Conservation (phyloP, 2,329 filamentous ascomycete genomes). For the Cladosporium sp. region DNA sequence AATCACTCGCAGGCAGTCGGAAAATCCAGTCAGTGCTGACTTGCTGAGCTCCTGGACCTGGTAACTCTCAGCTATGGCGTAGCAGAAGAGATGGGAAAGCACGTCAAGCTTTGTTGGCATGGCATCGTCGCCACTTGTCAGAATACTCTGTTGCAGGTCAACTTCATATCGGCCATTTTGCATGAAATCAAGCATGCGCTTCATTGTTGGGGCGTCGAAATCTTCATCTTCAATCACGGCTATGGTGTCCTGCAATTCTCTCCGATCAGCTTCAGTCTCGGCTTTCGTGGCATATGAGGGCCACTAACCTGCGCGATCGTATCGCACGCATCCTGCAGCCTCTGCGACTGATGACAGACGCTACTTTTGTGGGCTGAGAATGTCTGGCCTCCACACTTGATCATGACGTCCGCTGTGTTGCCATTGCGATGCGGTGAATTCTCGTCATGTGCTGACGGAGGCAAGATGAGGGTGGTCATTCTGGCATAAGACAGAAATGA, state of each 20-base stretch:
- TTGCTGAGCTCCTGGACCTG: background rate
- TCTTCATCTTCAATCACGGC: conserved; percentile 10
- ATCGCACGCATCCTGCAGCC: background rate
- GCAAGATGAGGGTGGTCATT: background rate
- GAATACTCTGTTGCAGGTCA: background rate
- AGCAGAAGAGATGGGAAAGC: background rate
- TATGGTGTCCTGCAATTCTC: background rate
- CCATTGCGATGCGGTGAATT: background rate
- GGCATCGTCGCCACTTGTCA: background rate
- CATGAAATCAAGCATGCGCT: conserved; percentile 18
- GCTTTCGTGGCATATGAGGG: background rate
- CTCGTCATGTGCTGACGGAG: background rate
- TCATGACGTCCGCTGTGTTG: conserved; percentile 15
- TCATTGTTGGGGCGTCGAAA: conserved; percentile 14
- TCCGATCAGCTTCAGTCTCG: background rate
- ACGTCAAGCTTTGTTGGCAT: background rate
- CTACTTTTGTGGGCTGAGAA: conserved; percentile 16
- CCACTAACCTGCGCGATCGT: background rate
- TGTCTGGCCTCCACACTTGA: conserved; percentile 12
- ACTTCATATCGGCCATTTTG: conserved; percentile 16
- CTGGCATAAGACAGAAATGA: too few species aligned
- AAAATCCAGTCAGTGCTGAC: background rate
- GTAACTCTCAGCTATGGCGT: background rate
- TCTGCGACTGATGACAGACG: conserved; percentile 15
- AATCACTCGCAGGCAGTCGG: background rate